Evolutionary conservation across 768 basidiomycete genomes (phyloP), one percentile per base, ranked within the genome.

Genomic region (Infundibulicybe gibba): DNA sequence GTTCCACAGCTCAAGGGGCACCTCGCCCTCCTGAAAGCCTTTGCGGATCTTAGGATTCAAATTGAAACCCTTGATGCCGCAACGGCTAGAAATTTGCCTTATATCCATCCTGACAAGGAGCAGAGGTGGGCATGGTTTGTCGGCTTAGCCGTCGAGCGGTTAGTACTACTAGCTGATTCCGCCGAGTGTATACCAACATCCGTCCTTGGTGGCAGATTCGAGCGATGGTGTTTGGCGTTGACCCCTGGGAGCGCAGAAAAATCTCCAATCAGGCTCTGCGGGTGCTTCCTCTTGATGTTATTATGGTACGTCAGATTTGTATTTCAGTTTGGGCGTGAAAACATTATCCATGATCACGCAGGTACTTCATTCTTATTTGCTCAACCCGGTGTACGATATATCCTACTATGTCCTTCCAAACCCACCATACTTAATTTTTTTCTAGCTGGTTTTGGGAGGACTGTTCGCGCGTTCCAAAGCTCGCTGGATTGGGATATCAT

Each of bases 321-420:
- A 5, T 6, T 19, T 21, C 10, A 12, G 15, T 4, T 17, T 25
- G 17, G 5, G n/a, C 10, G 35, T n/a, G 17, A 19, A 4, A n/a
- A 14, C 35, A n/a, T 10, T 38, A 10, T 10, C 8, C 25, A 45
- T 32, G 19, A 33, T 11, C 40, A 3, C 16, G 2, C n/a, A 60
- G 59, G 53, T 62, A 1, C 59, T 55, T 57, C 61, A 63, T 39
- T 44, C 61, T 2, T 63, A 63, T 44, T 30, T 63, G 32, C 52
- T 63, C 35, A 63, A 47, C 40, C 50, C 50, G 9, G 30, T 45
- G 46, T 51, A 37, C 25, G 25, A 25, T 8, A 25, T 8, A 20
- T n/a, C 21, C 6, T 20, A 33, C n/a, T 13, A 38, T 38, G 10
- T 19, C 17, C 10, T 19, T 38, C 10, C 14, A n/a, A 3, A 19